phyloP scores from a whole-genome alignment of 2,329 filamentous ascomycete species.

The Drechslerella dactyloides region DNA sequence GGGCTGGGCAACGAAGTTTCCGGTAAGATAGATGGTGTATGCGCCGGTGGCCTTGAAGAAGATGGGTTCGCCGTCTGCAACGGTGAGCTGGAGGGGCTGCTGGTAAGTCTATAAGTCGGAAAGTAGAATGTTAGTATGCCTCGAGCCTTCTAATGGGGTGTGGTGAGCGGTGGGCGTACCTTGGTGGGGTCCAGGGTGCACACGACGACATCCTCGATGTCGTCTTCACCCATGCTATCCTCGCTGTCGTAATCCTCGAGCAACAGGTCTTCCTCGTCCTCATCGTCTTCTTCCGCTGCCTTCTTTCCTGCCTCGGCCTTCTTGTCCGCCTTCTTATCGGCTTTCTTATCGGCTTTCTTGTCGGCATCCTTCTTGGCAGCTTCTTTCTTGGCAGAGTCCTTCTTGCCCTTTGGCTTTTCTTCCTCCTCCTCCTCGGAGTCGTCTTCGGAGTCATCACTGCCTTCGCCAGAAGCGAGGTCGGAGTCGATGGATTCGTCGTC shows the following conservation, averaged over 20 bases:
- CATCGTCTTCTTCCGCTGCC: constrained; percentile 65
- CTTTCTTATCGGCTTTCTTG: constrained; percentile 67
- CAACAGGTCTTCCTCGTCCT: constrained; percentile 62
- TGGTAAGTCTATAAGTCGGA: constrained; percentile 72
- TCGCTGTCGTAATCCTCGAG: constrained; percentile 53
- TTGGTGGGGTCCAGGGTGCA: constrained; percentile 94
- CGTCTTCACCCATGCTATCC: constrained; percentile 65
- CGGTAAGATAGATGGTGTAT: constrained; percentile 88
- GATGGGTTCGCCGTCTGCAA: constrained; percentile 84
- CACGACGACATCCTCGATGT: constrained; percentile 80
- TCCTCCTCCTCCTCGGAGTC: constrained; percentile 72
- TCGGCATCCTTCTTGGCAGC: constrained; percentile 67
- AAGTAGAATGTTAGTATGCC: constrained; percentile 24
- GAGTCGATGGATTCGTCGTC: constrained; percentile 70
- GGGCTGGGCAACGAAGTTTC: constrained; percentile 80
- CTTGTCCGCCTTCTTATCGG: constrained; percentile 63
- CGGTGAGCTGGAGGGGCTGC: constrained; percentile 90
- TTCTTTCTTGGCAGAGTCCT: constrained; percentile 67
- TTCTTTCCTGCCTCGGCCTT: constrained; percentile 71
- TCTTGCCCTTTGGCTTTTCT: constrained; percentile 78
- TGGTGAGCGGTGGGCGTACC: constrained; percentile 64
- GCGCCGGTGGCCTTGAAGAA: constrained; percentile 92
- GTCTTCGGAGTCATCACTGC: constrained; percentile 62
- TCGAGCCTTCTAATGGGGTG: too few species aligned
- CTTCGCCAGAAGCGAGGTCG: constrained; percentile 63